phyloP scores from a whole-genome alignment of 2,329 filamentous ascomycete genomes.

The Sarocladium brachiariae region DNA sequence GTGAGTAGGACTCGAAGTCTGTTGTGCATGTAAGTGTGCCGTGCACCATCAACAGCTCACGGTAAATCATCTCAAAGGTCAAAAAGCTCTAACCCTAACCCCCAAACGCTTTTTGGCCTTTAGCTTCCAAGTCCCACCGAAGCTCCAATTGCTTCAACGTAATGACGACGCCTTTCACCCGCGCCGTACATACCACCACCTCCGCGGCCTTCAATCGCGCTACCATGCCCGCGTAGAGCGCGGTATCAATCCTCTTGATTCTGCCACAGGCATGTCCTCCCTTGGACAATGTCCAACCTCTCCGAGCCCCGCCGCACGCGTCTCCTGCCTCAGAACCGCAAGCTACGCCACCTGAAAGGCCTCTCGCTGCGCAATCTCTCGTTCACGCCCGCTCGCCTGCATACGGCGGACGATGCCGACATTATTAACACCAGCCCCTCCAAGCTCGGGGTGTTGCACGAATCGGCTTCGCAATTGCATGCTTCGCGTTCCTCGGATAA shows the following conservation, averaged over 20 bases:
- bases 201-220: not conserved
- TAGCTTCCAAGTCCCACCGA: not conserved
- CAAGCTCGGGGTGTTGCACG: constrained; percentile 52
- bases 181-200: not conserved
- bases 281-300: constrained; percentile 27
- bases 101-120: too few relatives aligned
- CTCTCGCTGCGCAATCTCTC: constrained; percentile 82
- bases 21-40: too few relatives aligned
- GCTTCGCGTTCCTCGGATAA: constrained; percentile 50
- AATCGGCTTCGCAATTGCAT: constrained; percentile 38
- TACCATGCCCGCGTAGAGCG: not conserved
- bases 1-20: too few relatives aligned
- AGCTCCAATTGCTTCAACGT: not conserved
- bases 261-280: constrained; percentile 5
- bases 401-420: constrained; percentile 69
- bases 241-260: too few relatives aligned
- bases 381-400: constrained; percentile 50
- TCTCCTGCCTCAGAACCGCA: constrained; percentile 69
- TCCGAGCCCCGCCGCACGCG: constrained; percentile 37
- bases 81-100: too few relatives aligned
- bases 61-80: too few relatives aligned
- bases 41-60: too few relatives aligned
- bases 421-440: constrained; percentile 62
- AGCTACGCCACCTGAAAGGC: constrained; percentile 78
- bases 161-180: constrained; percentile 4